Percentiles rank a stretch among this genome's conserved stretches.
These are phyloP conservation scores for Globisporangium nodosum DNA, from an alignment of 352 stramenopile genomes.

Conservation along the genomic window DNA sequence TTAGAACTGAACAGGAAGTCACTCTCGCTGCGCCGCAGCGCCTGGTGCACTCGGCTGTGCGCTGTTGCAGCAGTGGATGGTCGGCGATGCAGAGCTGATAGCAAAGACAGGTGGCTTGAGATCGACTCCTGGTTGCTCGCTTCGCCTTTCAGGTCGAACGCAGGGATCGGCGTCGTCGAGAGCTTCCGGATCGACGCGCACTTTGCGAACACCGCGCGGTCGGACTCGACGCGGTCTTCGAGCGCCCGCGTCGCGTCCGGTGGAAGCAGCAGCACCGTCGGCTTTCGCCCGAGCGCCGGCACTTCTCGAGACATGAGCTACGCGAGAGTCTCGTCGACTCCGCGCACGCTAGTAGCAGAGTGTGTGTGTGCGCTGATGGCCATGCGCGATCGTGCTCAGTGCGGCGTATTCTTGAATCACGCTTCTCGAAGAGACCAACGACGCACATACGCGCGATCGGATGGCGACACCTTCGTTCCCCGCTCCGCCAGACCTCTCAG, in stretches of 20 bases:
- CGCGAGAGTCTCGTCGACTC: no score
- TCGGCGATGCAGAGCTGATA: constrained; percentile 7
- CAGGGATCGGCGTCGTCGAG: constrained; percentile 5
- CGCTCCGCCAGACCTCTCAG: constrained; percentile 33
- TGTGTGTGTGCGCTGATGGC: no score
- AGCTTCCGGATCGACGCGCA: constrained; percentile 28
- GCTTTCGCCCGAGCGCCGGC: not conserved
- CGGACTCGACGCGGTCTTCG: constrained; percentile 22
- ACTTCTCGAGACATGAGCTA: not conserved
- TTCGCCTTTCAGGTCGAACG: not conserved
- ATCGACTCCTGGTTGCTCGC: constrained; percentile 10
- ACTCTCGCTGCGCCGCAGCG: constrained; percentile 40
- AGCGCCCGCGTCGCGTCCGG: not conserved
- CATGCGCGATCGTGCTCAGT: no score
- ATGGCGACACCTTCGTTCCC: constrained; percentile 21
- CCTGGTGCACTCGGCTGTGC: constrained; percentile 58
- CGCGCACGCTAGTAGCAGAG: no score
- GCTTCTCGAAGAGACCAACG: not conserved
- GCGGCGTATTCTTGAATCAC: no score
- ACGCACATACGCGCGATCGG: not conserved
- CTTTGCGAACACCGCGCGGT: constrained; percentile 33
- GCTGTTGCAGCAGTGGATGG: constrained; percentile 39
- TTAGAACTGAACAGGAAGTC: constrained; percentile 57
- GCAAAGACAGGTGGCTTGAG: not conserved
- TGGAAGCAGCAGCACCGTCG: not conserved